Base-by-base conservation (phyloP, 1,284 basidiomycete genomes). In the Boletus hoseneyae region DNA sequence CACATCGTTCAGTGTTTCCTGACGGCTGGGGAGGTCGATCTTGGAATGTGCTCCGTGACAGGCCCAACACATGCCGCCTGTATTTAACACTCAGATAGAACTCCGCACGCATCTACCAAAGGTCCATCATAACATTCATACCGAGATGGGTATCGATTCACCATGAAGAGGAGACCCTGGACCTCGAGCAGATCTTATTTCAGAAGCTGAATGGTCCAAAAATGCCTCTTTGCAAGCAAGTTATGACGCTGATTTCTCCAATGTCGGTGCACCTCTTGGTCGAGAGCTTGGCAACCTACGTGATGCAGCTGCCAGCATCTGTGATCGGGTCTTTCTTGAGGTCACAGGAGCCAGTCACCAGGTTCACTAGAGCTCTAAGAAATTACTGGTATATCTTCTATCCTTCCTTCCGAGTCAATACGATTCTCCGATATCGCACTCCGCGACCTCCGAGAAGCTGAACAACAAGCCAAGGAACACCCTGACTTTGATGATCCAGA, bases 191-290 rank as follows among this genome's bases (percentile, higher is more conserved):
- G n/a, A n/a, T n/a, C n/a, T n/a, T n/a, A n/a, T n/a, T n/a, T n/a
- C n/a, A n/a, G n/a, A n/a, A 19, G 68, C 72, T 2, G 83, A 87
- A 60, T 88, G 85, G 86, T 64, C 73, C n/a, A n/a, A n/a, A n/a
- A n/a, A n/a, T n/a, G n/a, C n/a, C n/a, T n/a, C n/a, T 10, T 74
- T 93, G 0, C 91, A 95, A 59, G 72, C 79, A 53, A 91, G 90
- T 1, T 94, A 94, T 59, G 87, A 95, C 63, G 72, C 75, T 15
- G 91, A 87, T 15, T 94, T 89, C 59, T 83, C 83, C 4, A 61
- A 69, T 27, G 73, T 83, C 18, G 90, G 91, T 19, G 84, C 78
- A 2, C 87, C 87, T 0, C 68, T 90, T 15, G 92, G 92, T 3
- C 79, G 82, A 25, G 73, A 85, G 54, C 62, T 93, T 6, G 91